Base-by-base conservation (phyloP, 768 basidiomycete species). In the Rhizopogon vulgaris region DNA sequence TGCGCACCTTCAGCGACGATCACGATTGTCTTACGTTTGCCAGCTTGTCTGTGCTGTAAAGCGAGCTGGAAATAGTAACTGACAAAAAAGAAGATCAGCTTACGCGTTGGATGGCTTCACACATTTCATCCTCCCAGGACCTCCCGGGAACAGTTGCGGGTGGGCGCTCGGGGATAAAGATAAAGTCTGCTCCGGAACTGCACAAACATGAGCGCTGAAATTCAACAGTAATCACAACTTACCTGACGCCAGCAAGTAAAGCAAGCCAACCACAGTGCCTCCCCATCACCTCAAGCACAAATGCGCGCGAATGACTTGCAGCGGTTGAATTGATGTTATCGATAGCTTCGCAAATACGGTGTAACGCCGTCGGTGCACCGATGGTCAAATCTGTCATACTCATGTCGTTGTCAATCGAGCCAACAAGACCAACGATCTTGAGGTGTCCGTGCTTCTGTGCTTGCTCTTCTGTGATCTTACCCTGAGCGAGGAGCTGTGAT, bases 271-370 rank as follows among this genome's bases (percentile, higher is more conserved):
- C 96, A 69, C 96, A 98, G 66, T 98, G 91, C 51, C 95, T 76
- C n/a, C 96, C 96, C 96, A 98, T 99, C 49, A 98, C 96, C 69
- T 98, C 96, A 38, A 99, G 78, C 38, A 99, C 94, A 68, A 99
- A 99, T 0, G 96, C 96, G 52, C 96, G 82, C 27, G 94, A 97
- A 69, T 99, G 96, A 51, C 92, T 95, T 56, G 80, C 80, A 6
- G 96, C 96, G 7, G 96, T 98, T 4, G 94, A 94, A 60, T 94
- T 95, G 69, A 99, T 98, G 58, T 93, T 95, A 66, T 99, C 96
- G 68, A 99, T 90, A 25, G 94, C 85, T 69, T 98, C 96, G 70
- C 96, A 98, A 51, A 98, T 98, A 38, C 96, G 83, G 58, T 95
- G 94, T 36, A 99, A 73, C 17, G 95, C 95, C 2, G 95, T 99